phyloP scores from a whole-genome alignment of 805 yeast species.

The Sugiyamaella marilandica region DNA sequence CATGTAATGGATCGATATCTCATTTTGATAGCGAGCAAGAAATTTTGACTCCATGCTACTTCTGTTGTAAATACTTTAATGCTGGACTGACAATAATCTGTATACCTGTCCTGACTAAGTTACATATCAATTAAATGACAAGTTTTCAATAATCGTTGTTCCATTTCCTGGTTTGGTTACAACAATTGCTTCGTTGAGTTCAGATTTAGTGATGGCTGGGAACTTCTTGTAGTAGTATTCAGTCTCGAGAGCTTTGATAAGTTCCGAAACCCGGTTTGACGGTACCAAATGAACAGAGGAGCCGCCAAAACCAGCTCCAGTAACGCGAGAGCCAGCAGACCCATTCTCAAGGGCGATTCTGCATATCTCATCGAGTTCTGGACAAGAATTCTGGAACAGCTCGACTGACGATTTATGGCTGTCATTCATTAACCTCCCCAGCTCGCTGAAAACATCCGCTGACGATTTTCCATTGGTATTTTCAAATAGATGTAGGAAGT shows the following conservation, averaged over 20 bases:
- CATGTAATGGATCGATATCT: neutral
- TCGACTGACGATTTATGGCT: constrained; percentile 52
- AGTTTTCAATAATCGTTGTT: constrained; percentile 29
- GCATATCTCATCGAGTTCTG: constrained; percentile 51
- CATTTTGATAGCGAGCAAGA: neutral
- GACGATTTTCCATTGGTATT: constrained; percentile 16
- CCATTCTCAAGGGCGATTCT: constrained; percentile 51
- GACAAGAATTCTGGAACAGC: constrained; percentile 51
- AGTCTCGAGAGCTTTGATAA: constrained; percentile 42
- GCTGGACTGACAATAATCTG: neutral
- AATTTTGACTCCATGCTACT: no score
- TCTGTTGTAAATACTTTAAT: no score
- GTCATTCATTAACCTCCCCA: constrained; percentile 55
- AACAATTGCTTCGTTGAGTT: constrained; percentile 48
- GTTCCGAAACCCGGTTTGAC: constrained; percentile 36
- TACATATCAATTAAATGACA: constrained; percentile 13
- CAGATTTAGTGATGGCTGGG: constrained; percentile 45
- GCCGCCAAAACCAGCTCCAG: constrained; percentile 82
- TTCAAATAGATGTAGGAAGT: constrained; percentile 42
- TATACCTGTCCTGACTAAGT: neutral
- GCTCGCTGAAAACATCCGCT: constrained; percentile 36
- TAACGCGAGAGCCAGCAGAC: constrained; percentile 61
- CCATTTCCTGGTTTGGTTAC: constrained; percentile 55
- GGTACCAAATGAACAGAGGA: constrained; percentile 61
- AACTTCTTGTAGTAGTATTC: constrained; percentile 47